Base-by-base conservation (phyloP, 345 rosid genomes). In the Anastatica hierochuntica region DNA sequence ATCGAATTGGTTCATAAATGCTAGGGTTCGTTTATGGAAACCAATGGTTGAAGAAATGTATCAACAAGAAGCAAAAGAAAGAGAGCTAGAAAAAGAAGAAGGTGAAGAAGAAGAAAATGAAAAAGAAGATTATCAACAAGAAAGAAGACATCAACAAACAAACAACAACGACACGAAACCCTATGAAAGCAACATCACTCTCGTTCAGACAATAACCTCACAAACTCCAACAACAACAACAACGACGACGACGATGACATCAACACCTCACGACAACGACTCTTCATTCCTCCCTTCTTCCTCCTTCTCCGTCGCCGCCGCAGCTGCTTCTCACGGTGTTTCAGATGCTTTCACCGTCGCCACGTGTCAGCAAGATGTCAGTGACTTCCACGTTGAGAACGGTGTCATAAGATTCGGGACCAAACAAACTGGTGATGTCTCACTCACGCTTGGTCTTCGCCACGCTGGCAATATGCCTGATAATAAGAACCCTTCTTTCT, bases 41-140 rank as follows among this genome's bases (percentile, higher is more conserved):
- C 98, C 98, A 44, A 88, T 92, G 98, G 96, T 92, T 13, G 98
- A 92, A 68, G 98, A 88, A 33, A 92, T 92, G 96, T 92, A 92
- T 72, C 95, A 88, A 59, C 94, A 84, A 71, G 96, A 92, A 50
- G 14, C 76, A 33, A 92, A 81, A 68, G 89, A 80, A 13, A 83
- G 63, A 36, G 94, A 74, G 58, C 23, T 17, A 31, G 58, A 50
- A 20, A 2, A 36, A 67, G 83, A 74, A 21, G 3, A 14, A 26
- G 2, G 13, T 35, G 58, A 49, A 40, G 45, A 13, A 56, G 78
- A 76, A 9, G 42, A 49, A 33, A 43, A 66, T 27, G 30, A 58
- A 55, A 71, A 11, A 43, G 61, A 68, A 40, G 59, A 54, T 54
- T 14, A 39, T 53, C 18, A 62, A 17, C 66, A 55, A 14, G 75